Conservation (phyloP, 768 basidiomycete genomes). For the Naganishia friedmannii region DNA sequence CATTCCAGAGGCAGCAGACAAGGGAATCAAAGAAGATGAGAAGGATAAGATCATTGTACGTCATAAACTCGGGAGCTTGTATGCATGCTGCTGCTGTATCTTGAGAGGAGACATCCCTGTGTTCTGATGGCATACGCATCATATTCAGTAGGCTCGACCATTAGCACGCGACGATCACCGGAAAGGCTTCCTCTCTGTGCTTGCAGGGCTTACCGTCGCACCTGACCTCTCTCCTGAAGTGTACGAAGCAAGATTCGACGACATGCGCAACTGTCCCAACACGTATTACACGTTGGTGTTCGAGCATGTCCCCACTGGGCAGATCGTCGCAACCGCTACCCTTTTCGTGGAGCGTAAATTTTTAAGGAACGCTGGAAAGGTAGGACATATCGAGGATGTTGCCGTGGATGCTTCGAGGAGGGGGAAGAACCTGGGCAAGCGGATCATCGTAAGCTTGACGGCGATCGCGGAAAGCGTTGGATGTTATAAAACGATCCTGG, state of each 20-base stretch:
- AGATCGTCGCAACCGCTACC: conserved; percentile 76
- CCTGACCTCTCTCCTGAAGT: conserved; percentile 65
- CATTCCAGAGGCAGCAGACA: conserved; percentile 9
- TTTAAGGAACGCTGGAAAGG: conserved; percentile 73
- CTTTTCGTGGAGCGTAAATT: conserved; percentile 94
- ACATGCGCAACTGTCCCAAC: conserved; percentile 41
- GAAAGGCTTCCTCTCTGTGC: conserved; percentile 78
- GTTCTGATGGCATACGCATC: background rate
- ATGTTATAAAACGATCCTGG: conserved; percentile 95
- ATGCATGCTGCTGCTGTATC: background rate
- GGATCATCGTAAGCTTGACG: conserved; percentile 80
- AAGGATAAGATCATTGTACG: conserved; percentile 1
- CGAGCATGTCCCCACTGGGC: conserved; percentile 68
- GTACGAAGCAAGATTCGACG: conserved; percentile 62
- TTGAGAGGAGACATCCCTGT: background rate
- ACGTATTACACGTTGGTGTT: conserved; percentile 87
- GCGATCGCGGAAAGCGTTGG: conserved; percentile 71
- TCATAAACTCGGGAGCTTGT: background rate
- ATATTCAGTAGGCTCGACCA: conserved; percentile 61
- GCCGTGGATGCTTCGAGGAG: conserved; percentile 83
- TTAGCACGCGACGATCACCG: conserved; percentile 77
- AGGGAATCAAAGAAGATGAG: background rate
- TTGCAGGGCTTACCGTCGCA: conserved; percentile 67
- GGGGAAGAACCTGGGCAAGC: conserved; percentile 85
- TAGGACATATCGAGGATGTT: conserved; percentile 97